These are phyloP conservation scores for Bretziella fagacearum DNA, from an alignment of 2,329 filamentous ascomycete species.

Conservation along the genomic window DNA sequence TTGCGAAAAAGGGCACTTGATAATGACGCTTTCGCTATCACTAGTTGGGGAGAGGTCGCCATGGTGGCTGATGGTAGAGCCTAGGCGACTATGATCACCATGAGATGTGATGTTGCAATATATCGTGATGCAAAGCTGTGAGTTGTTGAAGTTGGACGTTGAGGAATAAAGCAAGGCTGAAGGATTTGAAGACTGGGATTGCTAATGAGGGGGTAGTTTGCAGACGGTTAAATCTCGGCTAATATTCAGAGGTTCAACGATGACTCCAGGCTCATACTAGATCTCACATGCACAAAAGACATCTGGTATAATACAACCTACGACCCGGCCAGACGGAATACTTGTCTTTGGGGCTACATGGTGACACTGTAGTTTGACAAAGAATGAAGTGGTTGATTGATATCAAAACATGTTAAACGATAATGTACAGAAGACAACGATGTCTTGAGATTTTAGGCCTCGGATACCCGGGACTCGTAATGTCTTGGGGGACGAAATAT, in stretches of 20 bases:
- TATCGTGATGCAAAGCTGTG: slow-evolving; percentile 1
- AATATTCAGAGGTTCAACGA: neutral
- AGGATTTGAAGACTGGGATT: slow-evolving; percentile 2
- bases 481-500: neutral
- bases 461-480: neutral
- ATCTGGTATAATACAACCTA: no score
- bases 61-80: neutral
- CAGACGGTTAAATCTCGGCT: neutral
- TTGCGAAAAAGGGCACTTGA: slow-evolving; percentile 55
- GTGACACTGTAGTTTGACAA: no score
- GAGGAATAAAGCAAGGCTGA: slow-evolving; percentile 7
- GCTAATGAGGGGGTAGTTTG: neutral
- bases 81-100: no score
- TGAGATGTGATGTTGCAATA: neutral
- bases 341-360: no score
- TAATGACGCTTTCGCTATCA: slow-evolving; percentile 66
- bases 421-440: slow-evolving; percentile 3
- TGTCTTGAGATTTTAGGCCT: no score
- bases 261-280: no score
- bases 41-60: slow-evolving; percentile 49
- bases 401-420: neutral
- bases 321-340: no score
- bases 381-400: no score
- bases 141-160: neutral
- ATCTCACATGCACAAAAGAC: no score